Evolutionary conservation across 1,139 yeast genomes (phyloP).

Genomic region (Geotrichum phurueaensis): DNA sequence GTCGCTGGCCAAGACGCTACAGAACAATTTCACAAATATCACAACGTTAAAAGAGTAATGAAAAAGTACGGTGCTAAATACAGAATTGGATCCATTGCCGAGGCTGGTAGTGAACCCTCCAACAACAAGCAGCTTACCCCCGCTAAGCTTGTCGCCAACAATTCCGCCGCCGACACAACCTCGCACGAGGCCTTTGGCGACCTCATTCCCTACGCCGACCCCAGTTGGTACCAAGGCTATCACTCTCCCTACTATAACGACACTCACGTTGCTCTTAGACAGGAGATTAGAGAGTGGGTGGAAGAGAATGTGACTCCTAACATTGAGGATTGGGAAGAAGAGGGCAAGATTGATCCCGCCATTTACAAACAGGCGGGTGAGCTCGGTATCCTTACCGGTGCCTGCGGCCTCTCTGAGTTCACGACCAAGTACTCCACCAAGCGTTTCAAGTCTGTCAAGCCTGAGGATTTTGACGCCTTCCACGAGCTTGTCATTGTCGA

Average conservation of each 20-base stretch:
- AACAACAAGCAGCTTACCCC: neutral
- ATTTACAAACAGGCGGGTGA: constrained; percentile 34
- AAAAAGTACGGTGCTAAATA: constrained; percentile 37
- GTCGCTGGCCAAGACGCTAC: constrained; percentile 93
- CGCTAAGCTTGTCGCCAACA: constrained; percentile 2
- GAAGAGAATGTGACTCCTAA: constrained; percentile 37
- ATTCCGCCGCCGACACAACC: constrained; percentile 22
- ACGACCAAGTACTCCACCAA: constrained; percentile 34
- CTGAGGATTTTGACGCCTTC: constrained; percentile 38
- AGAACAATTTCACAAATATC: constrained; percentile 55
- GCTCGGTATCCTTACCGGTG: constrained; percentile 33
- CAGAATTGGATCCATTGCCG: constrained; percentile 35
- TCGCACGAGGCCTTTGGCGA: constrained; percentile 36
- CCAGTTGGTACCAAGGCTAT: constrained; percentile 42
- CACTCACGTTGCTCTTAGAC: constrained; percentile 37
- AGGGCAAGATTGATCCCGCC: constrained; percentile 34
- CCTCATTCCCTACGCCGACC: constrained; percentile 41
- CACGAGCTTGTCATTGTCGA: constrained; percentile 37
- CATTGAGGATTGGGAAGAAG: constrained; percentile 42
- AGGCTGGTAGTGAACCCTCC: neutral
- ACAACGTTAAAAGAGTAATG: constrained; percentile 40
- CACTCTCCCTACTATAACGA: constrained; percentile 39
- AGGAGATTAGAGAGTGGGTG: constrained; percentile 39
- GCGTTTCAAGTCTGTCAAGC: constrained; percentile 33
- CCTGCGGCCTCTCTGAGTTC: constrained; percentile 33